Evolutionary conservation across 2,329 filamentous ascomycete species (phyloP), one percentile per base, ranked within the genome.

Genomic region (Neopestalotiopsis sp.): DNA sequence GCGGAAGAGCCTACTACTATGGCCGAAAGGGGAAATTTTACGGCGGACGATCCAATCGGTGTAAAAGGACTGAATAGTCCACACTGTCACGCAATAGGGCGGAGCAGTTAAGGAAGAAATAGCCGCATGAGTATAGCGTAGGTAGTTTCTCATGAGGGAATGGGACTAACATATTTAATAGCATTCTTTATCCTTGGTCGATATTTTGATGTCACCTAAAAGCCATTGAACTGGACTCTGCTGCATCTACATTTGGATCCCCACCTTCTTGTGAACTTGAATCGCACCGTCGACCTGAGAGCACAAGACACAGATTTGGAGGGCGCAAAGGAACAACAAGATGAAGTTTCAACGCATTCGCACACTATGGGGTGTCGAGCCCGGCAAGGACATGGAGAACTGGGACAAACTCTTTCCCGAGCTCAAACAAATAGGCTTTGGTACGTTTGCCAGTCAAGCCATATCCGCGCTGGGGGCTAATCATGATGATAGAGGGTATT

Each of bases 361-460:
- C 14, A 61, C 66, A 6, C 49, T 59, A 24, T 67, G 66, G 66
- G 66, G 66, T 42, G 28, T 67, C 6, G 56, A 40, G 10, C 49
- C 66, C 9, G 66, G 66, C n/a, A 17, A 42, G 12, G 24, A 53
- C 42, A 30, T 61, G 24, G 14, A 38, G 12, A 58, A 67, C 17
- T 67, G 66, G 66, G 57, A 53, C 30, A 40, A 61, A 17, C 40
- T 61, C 32, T 67, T 67, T 59, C 40, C 40, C 9, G 66, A 62
- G 57, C 57, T 67, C 9, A 62, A 62, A 17, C 30, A 45, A 45
- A 28, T 42, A 40, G 66, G 66, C 2, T 67, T 28, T 38, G 40
- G 66, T 67, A 67, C 6, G 66, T 61, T 12, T 9, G 17, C 30
- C 5, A 32, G 38, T 9, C 38, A 61, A 9, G 28, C 28, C 24